Conservation (phyloP, 257 asterid genomes). For the Rubia yunnanensis region DNA sequence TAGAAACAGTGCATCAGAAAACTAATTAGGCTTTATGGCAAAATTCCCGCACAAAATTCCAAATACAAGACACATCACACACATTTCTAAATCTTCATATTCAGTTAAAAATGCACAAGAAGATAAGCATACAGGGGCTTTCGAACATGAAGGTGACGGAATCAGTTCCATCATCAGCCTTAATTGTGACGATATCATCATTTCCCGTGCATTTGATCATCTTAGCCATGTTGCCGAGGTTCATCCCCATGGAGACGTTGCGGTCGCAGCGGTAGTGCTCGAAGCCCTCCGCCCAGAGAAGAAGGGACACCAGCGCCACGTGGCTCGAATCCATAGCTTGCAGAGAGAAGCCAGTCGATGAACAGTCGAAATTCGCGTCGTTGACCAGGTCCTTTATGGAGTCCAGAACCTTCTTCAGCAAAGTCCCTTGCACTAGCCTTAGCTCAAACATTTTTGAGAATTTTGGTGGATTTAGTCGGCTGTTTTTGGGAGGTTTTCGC, state of each 20-base stretch:
- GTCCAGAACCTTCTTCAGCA: conserved; percentile 35
- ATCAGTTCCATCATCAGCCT: conserved; percentile 34
- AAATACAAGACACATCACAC: not conserved
- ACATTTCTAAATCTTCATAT: not conserved
- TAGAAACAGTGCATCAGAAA: not conserved
- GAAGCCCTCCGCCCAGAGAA: conserved; percentile 35
- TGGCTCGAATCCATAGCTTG: conserved; percentile 42
- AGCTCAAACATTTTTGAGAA: conserved; percentile 32
- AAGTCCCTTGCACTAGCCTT: conserved; percentile 33
- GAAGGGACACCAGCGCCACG: conserved; percentile 32
- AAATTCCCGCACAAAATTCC: not conserved
- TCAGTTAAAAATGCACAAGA: not conserved
- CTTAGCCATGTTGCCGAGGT: conserved; percentile 31
- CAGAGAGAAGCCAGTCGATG: conserved; percentile 32
- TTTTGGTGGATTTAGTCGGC: not conserved
- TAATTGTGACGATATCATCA: conserved; percentile 31
- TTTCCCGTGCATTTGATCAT: conserved; percentile 32
- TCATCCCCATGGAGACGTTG: conserved; percentile 33
- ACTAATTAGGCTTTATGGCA: not conserved
- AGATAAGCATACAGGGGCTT: conserved; percentile 24
- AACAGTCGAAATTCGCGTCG: conserved; percentile 36
- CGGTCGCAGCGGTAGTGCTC: conserved; percentile 38
- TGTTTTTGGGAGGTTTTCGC: not conserved
- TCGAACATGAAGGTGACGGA: conserved; percentile 36
- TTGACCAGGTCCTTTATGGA: conserved; percentile 31